Evolutionary conservation across 78 protist genomes (phyloP).

Genomic region (Dictyostelium brefeldianum): DNA sequence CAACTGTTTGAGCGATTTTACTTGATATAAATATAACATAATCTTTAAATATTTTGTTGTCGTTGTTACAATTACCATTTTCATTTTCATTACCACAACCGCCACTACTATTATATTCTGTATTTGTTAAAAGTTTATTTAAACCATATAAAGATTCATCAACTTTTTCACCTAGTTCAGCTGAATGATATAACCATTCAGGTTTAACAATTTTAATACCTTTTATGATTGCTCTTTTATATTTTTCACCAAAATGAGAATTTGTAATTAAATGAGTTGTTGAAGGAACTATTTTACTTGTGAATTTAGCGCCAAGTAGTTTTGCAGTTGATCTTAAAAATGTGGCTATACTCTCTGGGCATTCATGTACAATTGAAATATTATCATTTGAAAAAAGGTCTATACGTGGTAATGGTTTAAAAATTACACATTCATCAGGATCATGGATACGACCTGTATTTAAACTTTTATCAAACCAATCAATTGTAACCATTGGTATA

Average conservation of each 20-base stretch:
- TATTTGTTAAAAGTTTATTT: neutral
- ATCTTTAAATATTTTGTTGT: neutral
- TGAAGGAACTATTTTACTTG: neutral
- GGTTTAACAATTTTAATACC: neutral
- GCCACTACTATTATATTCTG: too few species aligned
- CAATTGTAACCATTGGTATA: conserved; percentile 19
- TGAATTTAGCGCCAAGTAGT: conserved; percentile 17
- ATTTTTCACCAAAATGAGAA: neutral
- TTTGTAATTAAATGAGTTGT: conserved; percentile 8
- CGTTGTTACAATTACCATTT: too few species aligned
- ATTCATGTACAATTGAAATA: neutral
- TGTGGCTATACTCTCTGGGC: neutral
- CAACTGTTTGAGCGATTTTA: neutral
- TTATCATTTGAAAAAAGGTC: neutral
- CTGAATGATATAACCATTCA: neutral
- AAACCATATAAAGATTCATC: neutral
- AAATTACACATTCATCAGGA: conserved; percentile 10
- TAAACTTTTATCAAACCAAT: conserved; percentile 20
- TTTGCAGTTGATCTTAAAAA: neutral
- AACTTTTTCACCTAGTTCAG: neutral
- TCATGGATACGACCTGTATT: neutral
- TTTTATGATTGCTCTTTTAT: neutral
- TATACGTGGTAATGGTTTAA: neutral
- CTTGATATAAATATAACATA: conserved; percentile 2
- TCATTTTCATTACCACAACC: too few species aligned